phyloP scores from a whole-genome alignment of 495 filamentous ascomycete species.

The Umbilicaria muhlenbergii region DNA sequence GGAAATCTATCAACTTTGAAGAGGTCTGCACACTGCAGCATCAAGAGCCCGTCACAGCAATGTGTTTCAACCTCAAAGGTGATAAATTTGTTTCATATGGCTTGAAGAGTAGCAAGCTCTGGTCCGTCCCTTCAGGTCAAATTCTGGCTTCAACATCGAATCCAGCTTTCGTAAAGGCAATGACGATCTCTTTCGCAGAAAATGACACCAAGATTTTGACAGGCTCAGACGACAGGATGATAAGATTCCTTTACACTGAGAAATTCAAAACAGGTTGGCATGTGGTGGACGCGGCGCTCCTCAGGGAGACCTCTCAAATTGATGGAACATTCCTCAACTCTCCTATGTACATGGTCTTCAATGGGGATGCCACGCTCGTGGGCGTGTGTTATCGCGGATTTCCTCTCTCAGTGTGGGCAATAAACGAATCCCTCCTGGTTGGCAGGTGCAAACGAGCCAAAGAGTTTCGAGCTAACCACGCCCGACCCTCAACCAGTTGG shows the following conservation, averaged over 20 bases:
- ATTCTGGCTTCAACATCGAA: conserved; percentile 1
- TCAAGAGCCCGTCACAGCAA: conserved; percentile 4
- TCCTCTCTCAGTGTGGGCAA: conserved; percentile 8
- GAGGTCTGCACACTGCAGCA: conserved; percentile 5
- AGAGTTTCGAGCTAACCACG: not conserved
- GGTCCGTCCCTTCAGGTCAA: conserved; percentile 4
- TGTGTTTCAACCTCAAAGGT: conserved; percentile 3
- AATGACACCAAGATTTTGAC: conserved; percentile 5
- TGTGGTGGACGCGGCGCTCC: not conserved
- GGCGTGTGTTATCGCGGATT: conserved; percentile 8
- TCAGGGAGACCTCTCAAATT: not conserved
- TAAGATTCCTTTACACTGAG: not conserved
- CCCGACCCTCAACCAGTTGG: conserved; percentile 7
- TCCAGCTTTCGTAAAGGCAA: conserved; percentile 3
- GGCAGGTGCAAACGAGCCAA: conserved; percentile 5
- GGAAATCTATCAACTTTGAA: conserved; percentile 8
- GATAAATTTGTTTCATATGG: conserved; percentile 11
- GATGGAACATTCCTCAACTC: conserved; percentile 1
- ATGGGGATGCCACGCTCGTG: conserved; percentile 2
- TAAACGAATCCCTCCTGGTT: conserved; percentile 1
- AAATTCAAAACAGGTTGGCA: conserved; percentile 1
- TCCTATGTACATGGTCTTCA: conserved; percentile 8
- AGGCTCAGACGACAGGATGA: conserved; percentile 2
- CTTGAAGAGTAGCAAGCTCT: conserved; percentile 7
- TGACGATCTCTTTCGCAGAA: conserved; percentile 6